A percentile compares a stretch with the other conserved stretches of the same genome.
Evolutionary conservation across 108 stramenopile species (phyloP).

Genomic region (Aurantiochytrium sp.): DNA sequence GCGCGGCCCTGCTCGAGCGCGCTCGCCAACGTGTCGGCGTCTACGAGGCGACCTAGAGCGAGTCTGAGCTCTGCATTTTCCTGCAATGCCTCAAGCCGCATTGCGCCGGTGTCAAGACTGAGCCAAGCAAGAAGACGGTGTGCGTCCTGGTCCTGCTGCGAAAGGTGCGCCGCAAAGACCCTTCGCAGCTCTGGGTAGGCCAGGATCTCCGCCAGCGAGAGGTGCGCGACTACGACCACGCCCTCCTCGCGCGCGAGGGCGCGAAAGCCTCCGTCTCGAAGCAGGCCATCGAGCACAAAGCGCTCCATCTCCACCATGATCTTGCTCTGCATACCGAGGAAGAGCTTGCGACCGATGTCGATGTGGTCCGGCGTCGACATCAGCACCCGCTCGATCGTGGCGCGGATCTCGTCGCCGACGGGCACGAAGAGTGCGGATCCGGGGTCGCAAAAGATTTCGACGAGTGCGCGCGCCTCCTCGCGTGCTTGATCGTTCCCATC

Average conservation of each 20-base stretch:
- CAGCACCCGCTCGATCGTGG: background rate
- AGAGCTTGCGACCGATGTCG: background rate
- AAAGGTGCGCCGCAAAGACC: background rate
- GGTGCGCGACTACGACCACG: background rate
- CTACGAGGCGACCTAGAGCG: background rate
- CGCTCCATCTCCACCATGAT: conserved; percentile 28
- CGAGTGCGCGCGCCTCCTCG: background rate
- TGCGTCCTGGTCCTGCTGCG: background rate
- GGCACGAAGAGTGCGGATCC: background rate
- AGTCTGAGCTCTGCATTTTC: background rate
- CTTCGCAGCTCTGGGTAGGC: background rate
- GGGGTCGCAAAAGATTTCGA: background rate
- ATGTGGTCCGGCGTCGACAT: background rate
- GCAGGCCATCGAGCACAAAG: background rate
- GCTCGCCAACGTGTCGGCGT: background rate
- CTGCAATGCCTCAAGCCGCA: background rate
- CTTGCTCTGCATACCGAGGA: background rate
- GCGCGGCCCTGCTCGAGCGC: background rate
- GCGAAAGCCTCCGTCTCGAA: background rate
- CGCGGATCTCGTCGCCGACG: background rate
- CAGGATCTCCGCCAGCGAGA: background rate
- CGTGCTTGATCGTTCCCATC: background rate
- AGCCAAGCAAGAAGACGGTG: background rate
- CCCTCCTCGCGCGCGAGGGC: background rate
- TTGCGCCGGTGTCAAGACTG: background rate